Evolutionary conservation across 192 early-diverging fungal species (phyloP), one percentile per base, ranked within the genome.

Genomic region (Gamsiella multidivaricata): DNA sequence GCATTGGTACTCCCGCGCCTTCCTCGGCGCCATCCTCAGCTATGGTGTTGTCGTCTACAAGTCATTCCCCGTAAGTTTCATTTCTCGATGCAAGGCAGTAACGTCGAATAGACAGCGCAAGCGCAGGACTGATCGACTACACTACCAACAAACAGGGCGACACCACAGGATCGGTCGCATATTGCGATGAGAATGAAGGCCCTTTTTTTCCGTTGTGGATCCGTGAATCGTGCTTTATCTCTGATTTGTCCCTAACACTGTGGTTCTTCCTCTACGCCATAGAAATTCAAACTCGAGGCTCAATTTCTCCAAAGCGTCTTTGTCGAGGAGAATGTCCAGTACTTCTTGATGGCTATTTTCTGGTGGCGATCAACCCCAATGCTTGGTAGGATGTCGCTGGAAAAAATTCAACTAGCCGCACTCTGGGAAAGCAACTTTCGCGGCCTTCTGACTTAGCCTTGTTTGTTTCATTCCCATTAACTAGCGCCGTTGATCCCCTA

Each of bases 31-130:
- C 8, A 57, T 91, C 20, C 34, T 92, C 25, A 87, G 85, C 46
- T 94, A 92, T 75, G 86, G 88, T 37, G 90, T 95, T 45, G 91
- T 95, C 43, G 81, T 94, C 58, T 91, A 90, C 80, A 94, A 93
- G 72, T 84, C 88, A 28, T 87, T 90, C 70, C 91, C 91, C 32
- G 91, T 93, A 85, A 88, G 87, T 86, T 17, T 5, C 25, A n/a
- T n/a, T n/a, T n/a, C 65, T 55, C 12, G 41, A n/a, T n/a, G n/a
- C n/a, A n/a, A n/a, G n/a, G n/a, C 18, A 42, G 18, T 42, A 18
- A 18, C 41, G 41, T 18, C 41, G 18, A 42, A 42, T 18, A 15
- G 12, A 18, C 41, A 42, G 12, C 41, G 18, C 12, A 42, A 42
- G 11, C 41, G 41, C 41, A 18, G 41, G 12, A 18, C 18, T 42